A percentile compares a stretch with the other conserved stretches of the same genome.
These are phyloP conservation scores for Collybiopsis confluens DNA, from an alignment of 768 basidiomycete species.

Conservation along the genomic window DNA sequence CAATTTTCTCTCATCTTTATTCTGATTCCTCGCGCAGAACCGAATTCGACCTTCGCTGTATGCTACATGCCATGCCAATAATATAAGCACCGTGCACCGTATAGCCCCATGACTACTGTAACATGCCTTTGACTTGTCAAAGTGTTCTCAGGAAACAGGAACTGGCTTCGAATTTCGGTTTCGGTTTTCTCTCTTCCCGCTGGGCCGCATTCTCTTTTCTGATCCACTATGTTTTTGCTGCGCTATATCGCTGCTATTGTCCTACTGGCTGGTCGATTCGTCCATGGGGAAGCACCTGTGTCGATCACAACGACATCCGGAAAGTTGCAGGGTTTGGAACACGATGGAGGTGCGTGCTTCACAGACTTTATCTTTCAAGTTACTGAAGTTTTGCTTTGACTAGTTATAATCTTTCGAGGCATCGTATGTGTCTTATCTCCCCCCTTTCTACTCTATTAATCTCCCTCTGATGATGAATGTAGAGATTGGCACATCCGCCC, in stretches of 20 bases:
- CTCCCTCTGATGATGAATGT: not conserved
- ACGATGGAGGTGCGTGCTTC: slow-evolving; percentile 9
- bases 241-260: not conserved
- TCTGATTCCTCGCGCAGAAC: too few relatives aligned
- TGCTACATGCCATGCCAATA: too few relatives aligned
- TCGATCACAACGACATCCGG: slow-evolving; percentile 10
- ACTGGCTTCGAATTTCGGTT: too few relatives aligned
- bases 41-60: too few relatives aligned
- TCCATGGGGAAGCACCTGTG: not conserved
- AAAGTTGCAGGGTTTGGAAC: slow-evolving; percentile 8
- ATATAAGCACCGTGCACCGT: too few relatives aligned
- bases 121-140: too few relatives aligned
- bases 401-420: slow-evolving; percentile 12
- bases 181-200: too few relatives aligned
- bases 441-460: not conserved
- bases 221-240: not conserved
- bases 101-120: too few relatives aligned
- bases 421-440: slow-evolving; percentile 9
- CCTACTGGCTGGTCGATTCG: not conserved
- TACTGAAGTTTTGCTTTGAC: not conserved
- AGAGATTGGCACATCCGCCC: slow-evolving; percentile 11
- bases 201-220: too few relatives aligned
- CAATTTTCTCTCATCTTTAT: too few relatives aligned
- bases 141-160: too few relatives aligned
- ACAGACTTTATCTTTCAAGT: not conserved